Base-by-base conservation (phyloP, 1,139 yeast species). In the Trichomonascaceae sp. region DNA sequence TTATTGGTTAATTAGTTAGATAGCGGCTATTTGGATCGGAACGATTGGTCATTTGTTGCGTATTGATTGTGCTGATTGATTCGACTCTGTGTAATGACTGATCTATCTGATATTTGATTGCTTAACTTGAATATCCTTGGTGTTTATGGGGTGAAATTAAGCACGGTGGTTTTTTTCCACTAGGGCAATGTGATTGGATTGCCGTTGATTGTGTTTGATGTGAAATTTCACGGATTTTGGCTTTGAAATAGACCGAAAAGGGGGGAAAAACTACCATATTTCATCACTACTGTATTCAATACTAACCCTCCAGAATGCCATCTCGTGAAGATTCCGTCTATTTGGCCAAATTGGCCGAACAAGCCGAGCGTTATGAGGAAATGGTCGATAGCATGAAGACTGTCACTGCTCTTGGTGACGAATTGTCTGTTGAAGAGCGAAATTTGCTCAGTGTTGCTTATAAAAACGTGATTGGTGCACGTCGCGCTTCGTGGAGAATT, bases 401-500 rank as follows among this genome's bases (percentile, higher is more conserved):
- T 58, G 98, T 93, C 70, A 97, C 97, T 64, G 86, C 96, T 48
- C 82, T 96, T 50, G 97, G 96, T 61, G 91, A 89, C 75, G 98
- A 91, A 74, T 80, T 93, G 67, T 86, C 95, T 44, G 96, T 93
- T 63, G 99, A 93, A 77, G 99, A 93, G 79, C 91, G 99, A 77
- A 93, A 93, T 76, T 82, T 93, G 67, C 82, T 93, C 68, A 89
- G 97, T 43, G 97, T 93, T 64, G 99, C 99, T 61, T 93, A 91
- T 81, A 93, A 93, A 77, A 93, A 93, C 71, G 99, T 93, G 58
- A 91, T 93, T 76, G 99, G 99, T 69, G 96, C 98, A 57, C 91
- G 98, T 71, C 91, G 99, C 78, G 98, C 99, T 58, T 89, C 97
- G 47, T 93, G 99, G 99, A 86, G 98, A 83, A 91, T 91, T 72